Evolutionary conservation across 495 filamentous ascomycete species (phyloP).

Genomic region (Lepidopterella palustris): DNA sequence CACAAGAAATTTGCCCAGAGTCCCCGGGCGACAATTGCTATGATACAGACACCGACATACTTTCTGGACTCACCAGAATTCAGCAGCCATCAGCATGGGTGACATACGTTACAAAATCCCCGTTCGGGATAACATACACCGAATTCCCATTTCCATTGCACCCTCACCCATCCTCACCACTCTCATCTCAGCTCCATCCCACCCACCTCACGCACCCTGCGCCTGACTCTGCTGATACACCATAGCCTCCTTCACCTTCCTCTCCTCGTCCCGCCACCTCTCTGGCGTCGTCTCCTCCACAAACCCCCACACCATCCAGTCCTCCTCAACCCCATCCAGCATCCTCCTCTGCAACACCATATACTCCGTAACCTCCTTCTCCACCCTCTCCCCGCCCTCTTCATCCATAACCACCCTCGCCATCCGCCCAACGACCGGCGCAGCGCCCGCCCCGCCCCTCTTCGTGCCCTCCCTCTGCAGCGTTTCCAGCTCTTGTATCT

Average conservation of each 20-base stretch:
- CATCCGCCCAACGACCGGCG: background rate
- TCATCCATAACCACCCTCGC: background rate
- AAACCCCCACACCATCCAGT: slow-evolving; percentile 76
- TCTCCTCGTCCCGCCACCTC: slow-evolving; percentile 25
- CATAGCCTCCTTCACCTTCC: slow-evolving; percentile 2
- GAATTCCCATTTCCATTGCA: too few species aligned
- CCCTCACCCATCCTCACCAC: too few species aligned
- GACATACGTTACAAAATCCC: too few species aligned
- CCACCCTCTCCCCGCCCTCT: slow-evolving; percentile 16
- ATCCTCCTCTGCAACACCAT: slow-evolving; percentile 64
- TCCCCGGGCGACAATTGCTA: too few species aligned
- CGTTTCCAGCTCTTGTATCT: background rate
- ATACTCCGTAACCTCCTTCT: slow-evolving; percentile 66
- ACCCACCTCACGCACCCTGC: background rate
- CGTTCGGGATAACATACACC: too few species aligned
- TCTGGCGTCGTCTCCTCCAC: slow-evolving; percentile 53
- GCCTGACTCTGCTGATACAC: slow-evolving; percentile 1
- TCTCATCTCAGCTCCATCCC: background rate
- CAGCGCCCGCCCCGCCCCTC: background rate
- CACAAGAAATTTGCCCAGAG: too few species aligned
- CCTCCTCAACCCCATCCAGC: slow-evolving; percentile 48
- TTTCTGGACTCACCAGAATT: too few species aligned
- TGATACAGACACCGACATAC: too few species aligned
- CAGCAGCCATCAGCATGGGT: too few species aligned
- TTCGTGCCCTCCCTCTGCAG: slow-evolving; percentile 11